These are phyloP conservation scores for Xylaria polymorpha DNA, from an alignment of 2,329 filamentous ascomycete species.

Conservation along the genomic window DNA sequence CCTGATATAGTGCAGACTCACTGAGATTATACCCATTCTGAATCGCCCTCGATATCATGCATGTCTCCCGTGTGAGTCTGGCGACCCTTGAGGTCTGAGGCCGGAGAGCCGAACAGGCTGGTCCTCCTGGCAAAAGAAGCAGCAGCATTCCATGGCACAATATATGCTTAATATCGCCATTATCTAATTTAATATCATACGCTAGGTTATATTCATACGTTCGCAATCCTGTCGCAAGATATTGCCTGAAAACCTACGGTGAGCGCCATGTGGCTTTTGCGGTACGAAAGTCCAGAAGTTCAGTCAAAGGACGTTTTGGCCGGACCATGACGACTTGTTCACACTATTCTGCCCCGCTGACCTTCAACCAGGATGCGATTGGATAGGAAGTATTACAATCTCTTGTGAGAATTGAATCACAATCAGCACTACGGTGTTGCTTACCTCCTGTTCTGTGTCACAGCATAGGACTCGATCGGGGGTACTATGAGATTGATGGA, in stretches of 20 bases:
- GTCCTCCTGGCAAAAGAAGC: background rate
- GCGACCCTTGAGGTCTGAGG: background rate
- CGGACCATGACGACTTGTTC: background rate
- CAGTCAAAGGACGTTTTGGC: background rate
- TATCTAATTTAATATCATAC: background rate
- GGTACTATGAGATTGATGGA: too few species aligned
- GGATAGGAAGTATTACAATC: background rate
- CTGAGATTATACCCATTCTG: background rate
- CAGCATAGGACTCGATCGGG: background rate
- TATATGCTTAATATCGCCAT: background rate
- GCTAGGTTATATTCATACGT: background rate
- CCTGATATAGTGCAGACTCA: background rate
- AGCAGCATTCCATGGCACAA: background rate
- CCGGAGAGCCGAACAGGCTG: background rate
- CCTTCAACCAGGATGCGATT: background rate
- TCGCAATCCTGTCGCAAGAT: background rate
- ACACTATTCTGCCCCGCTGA: slow-evolving; percentile 8
- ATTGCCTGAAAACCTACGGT: background rate
- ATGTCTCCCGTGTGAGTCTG: background rate
- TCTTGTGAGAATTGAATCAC: background rate
- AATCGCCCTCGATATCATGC: background rate
- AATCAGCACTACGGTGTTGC: background rate
- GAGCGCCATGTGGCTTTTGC: background rate
- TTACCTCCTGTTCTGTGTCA: background rate
- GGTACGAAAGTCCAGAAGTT: background rate